Evolutionary conservation across 2,329 filamentous ascomycete species (phyloP).

Genomic region (Diaporthe velutina): DNA sequence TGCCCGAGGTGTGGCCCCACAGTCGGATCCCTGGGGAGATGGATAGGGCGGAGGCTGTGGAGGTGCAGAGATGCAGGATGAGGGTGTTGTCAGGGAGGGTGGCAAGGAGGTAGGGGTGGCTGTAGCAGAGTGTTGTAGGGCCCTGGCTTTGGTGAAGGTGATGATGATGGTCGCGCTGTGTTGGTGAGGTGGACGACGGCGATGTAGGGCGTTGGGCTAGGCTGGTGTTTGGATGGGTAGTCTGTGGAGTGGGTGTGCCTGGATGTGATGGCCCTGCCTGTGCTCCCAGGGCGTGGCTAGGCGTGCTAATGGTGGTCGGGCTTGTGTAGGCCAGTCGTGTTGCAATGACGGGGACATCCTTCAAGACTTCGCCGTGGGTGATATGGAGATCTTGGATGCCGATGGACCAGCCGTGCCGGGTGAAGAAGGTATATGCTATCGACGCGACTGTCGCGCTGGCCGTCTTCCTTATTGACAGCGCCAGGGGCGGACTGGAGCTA

Average conservation of each 20-base stretch:
- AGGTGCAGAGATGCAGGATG: slow-evolving; percentile 84
- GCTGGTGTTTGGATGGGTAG: too few relatives aligned
- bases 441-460: slow-evolving; percentile 78
- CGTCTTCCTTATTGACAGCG: slow-evolving; percentile 83
- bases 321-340: slow-evolving; percentile 57
- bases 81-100: slow-evolving; percentile 91
- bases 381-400: slow-evolving; percentile 92
- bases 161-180: neutral
- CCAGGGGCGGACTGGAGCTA: slow-evolving; percentile 82
- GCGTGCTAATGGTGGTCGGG: slow-evolving; percentile 44
- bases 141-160: slow-evolving; percentile 50
- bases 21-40: slow-evolving; percentile 82
- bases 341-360: slow-evolving; percentile 49
- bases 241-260: neutral
- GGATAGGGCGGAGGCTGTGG: slow-evolving; percentile 73
- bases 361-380: slow-evolving; percentile 37
- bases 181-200: neutral
- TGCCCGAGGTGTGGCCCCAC: slow-evolving; percentile 93
- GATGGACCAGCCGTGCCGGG: slow-evolving; percentile 85
- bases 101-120: slow-evolving; percentile 86
- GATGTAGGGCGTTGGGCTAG: neutral
- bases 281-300: neutral
- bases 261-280: slow-evolving; percentile 10
- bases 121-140: slow-evolving; percentile 76
- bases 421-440: slow-evolving; percentile 87